Base-by-base conservation (phyloP, 2,329 filamentous ascomycete species). In the Acrodontium crateriforme region DNA sequence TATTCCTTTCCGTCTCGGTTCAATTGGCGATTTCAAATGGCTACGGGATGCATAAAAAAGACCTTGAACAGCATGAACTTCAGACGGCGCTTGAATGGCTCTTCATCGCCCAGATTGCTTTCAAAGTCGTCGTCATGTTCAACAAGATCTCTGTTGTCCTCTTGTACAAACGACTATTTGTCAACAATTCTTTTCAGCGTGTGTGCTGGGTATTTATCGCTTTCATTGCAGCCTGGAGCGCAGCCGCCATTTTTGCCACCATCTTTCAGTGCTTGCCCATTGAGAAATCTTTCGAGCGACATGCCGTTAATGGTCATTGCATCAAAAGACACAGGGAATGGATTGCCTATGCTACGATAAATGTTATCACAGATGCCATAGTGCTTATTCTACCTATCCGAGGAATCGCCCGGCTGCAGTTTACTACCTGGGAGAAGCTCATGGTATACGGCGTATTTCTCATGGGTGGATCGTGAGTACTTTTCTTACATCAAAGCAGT, bases 221-320 rank as follows among this genome's bases (percentile, higher is more conserved):
- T 11, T 41, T 52, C 36, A 38, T 52, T 8, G 27, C 44, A 6
- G 12, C 27, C 7, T 50, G 48, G 16, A 44, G 42, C 15, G 19
- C 52, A 16, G 43, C 41, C 8, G 47, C 44, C 25, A 41, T 46
- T 15, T 28, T 49, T 18, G 49, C 42, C 6, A 54, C 49, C 2
- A 37, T 52, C 14, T 47, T 52, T 23, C 47, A 52, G 24, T 54
- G 51, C 29, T 39, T 44, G 13, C 51, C 51, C 6, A 35, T 52
- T 9, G 30, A 35, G 6, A 42, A 34, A 9, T 50, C 48, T n/a
- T n/a, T n/a, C n/a, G n/a, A n/a, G n/a, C n/a, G n/a, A n/a, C n/a
- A n/a, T n/a, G 39, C 32, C 6, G 42, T 52, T 16, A 29, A 35
- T 4, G 46, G 37, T n/a, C 40, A 35, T 23, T 55, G 51, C 34